Conservation (phyloP, 352 stramenopile genomes). For the Thraustotheca clavata region DNA sequence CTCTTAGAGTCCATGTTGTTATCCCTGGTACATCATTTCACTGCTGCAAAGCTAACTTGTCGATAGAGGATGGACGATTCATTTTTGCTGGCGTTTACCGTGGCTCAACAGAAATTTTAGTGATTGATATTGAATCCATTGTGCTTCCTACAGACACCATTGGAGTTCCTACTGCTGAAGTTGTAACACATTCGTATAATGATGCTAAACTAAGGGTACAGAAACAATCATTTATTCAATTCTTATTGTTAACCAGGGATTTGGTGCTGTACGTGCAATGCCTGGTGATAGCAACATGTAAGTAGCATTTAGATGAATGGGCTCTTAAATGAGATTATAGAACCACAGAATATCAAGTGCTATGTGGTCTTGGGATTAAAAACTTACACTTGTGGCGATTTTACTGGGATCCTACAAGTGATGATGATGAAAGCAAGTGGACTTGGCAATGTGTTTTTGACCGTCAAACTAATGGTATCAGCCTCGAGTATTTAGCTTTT, state of each 20-base stretch:
- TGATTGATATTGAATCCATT: constrained; percentile 76
- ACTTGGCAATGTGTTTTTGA: constrained; percentile 81
- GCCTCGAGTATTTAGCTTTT: constrained; percentile 69
- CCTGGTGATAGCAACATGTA: constrained; percentile 30
- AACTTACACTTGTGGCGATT: constrained; percentile 83
- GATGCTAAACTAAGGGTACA: constrained; percentile 51
- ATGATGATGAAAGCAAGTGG: constrained; percentile 33
- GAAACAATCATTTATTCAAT: no score
- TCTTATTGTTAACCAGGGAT: constrained; percentile 39
- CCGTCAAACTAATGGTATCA: constrained; percentile 81
- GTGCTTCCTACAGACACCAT: constrained; percentile 39
- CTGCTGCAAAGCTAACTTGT: no score
- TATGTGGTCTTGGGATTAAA: constrained; percentile 82
- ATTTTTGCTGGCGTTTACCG: constrained; percentile 81
- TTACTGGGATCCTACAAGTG: constrained; percentile 32
- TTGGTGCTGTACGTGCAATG: constrained; percentile 65
- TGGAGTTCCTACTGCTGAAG: constrained; percentile 38
- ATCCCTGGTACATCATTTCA: constrained; percentile 30
- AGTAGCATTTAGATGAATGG: no score
- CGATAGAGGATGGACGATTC: constrained; percentile 58
- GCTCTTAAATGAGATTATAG: no score
- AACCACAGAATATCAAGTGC: constrained; percentile 57
- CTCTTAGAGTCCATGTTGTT: constrained; percentile 69
- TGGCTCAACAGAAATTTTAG: constrained; percentile 78
- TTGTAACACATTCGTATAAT: constrained; percentile 58